These are phyloP conservation scores for Fusarium graminum DNA, from an alignment of 2,329 filamentous ascomycete genomes.

Conservation along the genomic window DNA sequence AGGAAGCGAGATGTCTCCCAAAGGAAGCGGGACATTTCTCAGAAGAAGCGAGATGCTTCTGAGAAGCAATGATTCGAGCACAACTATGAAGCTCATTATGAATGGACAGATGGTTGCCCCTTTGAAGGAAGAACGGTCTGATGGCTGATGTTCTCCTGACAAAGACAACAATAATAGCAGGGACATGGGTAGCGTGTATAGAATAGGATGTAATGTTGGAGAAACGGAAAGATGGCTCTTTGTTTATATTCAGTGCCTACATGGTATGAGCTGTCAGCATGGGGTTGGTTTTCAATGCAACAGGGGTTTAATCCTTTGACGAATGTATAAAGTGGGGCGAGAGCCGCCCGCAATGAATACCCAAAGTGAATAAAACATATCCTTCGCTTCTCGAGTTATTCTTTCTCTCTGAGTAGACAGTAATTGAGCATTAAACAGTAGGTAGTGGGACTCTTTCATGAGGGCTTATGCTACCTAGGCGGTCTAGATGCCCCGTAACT, in stretches of 20 bases:
- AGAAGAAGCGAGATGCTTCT: slow-evolving; percentile 1
- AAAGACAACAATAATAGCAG: slow-evolving; percentile 3
- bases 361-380: slow-evolving; percentile 11
- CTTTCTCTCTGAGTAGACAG: too few species aligned
- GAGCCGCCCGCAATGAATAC: slow-evolving; percentile 18
- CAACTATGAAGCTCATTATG: slow-evolving; percentile 11
- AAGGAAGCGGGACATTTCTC: slow-evolving; percentile 13
- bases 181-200: slow-evolving; percentile 21
- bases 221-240: slow-evolving; percentile 26
- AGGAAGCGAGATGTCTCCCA: slow-evolving; percentile 10
- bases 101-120: slow-evolving; percentile 25
- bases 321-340: slow-evolving; percentile 3
- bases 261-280: slow-evolving; percentile 22
- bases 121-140: not conserved
- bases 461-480: not conserved
- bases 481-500: not conserved
- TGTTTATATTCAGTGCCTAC: slow-evolving; percentile 14
- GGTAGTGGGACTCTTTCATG: not conserved
- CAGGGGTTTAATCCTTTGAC: not conserved
- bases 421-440: not conserved
- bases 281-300: not conserved
- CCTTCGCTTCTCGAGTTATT: not conserved
- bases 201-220: slow-evolving; percentile 34
- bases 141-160: slow-evolving; percentile 13
- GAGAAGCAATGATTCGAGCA: slow-evolving; percentile 15